phyloP scores from a whole-genome alignment of 2,329 filamentous ascomycete genomes.

The Podosphaera xanthii region DNA sequence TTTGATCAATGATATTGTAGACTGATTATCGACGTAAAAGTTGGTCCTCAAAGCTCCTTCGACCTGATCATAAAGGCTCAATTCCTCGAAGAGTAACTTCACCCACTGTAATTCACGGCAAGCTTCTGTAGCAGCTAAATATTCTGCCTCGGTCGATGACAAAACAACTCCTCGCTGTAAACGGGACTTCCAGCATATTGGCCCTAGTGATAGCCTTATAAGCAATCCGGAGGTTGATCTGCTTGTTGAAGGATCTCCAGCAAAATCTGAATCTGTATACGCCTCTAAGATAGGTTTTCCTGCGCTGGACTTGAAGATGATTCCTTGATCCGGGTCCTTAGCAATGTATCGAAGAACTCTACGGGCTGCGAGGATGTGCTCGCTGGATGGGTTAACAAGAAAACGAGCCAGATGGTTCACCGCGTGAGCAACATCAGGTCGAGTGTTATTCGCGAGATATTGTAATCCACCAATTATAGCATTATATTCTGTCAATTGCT shows the following conservation, averaged over 20 bases:
- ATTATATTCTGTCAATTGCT: background rate
- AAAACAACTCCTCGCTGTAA: background rate
- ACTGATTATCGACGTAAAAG: too few relatives aligned
- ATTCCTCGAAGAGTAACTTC: too few relatives aligned
- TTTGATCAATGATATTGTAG: too few relatives aligned
- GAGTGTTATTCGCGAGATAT: too few relatives aligned
- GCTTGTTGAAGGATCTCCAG: background rate
- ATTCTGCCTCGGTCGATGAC: background rate
- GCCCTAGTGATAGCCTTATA: background rate
- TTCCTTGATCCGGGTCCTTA: background rate
- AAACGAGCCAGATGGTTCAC: background rate
- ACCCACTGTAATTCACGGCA: too few relatives aligned
- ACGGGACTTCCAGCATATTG: background rate
- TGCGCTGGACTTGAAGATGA: background rate
- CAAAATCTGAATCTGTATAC: background rate
- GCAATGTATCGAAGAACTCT: background rate
- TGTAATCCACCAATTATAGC: background rate
- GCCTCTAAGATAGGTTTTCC: background rate
- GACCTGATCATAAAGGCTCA: too few relatives aligned
- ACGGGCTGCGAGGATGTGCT: background rate
- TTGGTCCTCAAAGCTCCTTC: too few relatives aligned
- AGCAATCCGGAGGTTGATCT: background rate
- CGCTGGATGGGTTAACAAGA: background rate
- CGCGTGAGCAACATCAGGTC: background rate
- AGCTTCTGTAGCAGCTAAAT: too few relatives aligned